Conservation (phyloP, 176 grass and related monocot species). For the Eremochloa ophiuroides region DNA sequence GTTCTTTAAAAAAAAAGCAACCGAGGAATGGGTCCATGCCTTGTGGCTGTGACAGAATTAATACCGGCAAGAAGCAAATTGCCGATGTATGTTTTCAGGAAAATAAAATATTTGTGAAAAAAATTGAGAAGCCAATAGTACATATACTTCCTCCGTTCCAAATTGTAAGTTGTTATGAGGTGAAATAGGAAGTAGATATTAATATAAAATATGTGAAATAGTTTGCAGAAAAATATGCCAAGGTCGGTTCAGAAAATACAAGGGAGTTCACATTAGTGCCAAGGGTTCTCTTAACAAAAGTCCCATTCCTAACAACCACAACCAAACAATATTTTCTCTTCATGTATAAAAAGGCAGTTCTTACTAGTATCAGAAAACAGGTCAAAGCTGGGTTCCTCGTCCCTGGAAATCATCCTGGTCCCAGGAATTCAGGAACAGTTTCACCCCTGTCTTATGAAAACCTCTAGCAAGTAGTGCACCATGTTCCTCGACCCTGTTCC, state of each 20-base stretch:
- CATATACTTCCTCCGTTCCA: background rate
- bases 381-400: too few species aligned
- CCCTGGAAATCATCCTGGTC: too few species aligned
- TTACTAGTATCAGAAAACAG: background rate
- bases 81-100: background rate
- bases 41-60: constrained; percentile 20
- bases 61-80: constrained; percentile 1
- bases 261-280: background rate
- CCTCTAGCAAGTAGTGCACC: background rate
- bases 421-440: background rate
- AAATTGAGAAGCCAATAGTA: too few species aligned
- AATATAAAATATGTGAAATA: background rate
- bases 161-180: background rate
- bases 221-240: background rate
- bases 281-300: background rate
- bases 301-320: background rate
- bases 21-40: constrained; percentile 23
- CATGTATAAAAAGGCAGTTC: background rate
- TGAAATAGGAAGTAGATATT: background rate
- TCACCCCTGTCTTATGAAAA: background rate
- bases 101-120: too few species aligned
- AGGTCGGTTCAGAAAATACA: background rate
- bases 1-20: too few species aligned
- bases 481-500: too few species aligned
- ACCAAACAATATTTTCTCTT: background rate